Base-by-base conservation (phyloP, 148 eudicot genomes). In the Hydrangea macrophylla region DNA sequence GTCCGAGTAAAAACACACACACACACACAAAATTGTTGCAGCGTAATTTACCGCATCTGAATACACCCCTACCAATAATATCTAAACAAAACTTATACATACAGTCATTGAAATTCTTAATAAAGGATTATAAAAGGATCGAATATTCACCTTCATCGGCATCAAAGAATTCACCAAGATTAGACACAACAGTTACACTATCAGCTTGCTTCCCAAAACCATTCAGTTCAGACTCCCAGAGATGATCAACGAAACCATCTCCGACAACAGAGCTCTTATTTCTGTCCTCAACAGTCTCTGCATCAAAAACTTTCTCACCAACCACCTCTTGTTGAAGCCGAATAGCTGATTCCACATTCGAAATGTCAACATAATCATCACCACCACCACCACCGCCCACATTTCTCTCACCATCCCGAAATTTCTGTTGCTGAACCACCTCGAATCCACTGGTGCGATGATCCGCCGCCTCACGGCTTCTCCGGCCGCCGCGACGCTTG, bases 161-260 rank as follows among this genome's bases (percentile, higher is more conserved):
- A 58, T 83, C 87, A 20, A 65, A 83, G 64, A 80, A 83, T 1
- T 83, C 87, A 17, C 72, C 72, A 37, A 67, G 81, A 57, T 71
- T 70, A 0, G 82, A 80, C 15, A 65, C 72, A 22, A 55, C 48
- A 62, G 80, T 72, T 70, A 75, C 58, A 39, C 64, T 24, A 26
- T 69, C 81, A 2, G 70, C 48, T 39, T 39, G 54, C 36, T 39
- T 76, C 32, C 25, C 53, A 18, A 8, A 59, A 64, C 36, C 75
- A 23, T 36, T 58, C 42, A 58, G 25, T 1, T 58, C 76, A 22
- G 58, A 7, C n/a, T 82, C 85, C 5, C 58, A 26, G 22, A 62
- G 58, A 1, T 72, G 60, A 68, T 76, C 76, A 6, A 36, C 7
- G 71, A 73, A 76, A 18, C 57, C 79, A 1, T 69, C 73, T 39